Percentiles rank a stretch among this genome's conserved stretches.
Conservation (phyloP, 2,329 filamentous ascomycete genomes). For the Lachnellula occidentalis region DNA sequence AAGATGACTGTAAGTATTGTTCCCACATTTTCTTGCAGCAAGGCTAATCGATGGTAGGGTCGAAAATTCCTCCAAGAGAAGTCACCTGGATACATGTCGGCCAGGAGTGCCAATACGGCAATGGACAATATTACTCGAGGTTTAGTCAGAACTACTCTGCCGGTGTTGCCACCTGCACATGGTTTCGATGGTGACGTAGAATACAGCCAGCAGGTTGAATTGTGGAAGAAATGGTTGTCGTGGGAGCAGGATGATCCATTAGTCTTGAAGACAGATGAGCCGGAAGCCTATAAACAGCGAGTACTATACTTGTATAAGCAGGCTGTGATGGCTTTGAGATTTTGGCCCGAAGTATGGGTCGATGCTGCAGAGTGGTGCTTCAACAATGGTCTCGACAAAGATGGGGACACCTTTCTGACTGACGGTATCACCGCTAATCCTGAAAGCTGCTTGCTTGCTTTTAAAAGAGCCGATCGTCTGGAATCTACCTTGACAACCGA, state of each 20-base stretch:
- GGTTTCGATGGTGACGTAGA: conserved; percentile 86
- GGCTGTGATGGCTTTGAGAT: conserved; percentile 85
- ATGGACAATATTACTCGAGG: conserved; percentile 82
- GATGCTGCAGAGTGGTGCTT: conserved; percentile 93
- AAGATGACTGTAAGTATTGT: conserved; percentile 68
- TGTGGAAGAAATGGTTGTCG: conserved; percentile 90
- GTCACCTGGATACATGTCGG: conserved; percentile 92
- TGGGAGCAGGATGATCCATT: conserved; percentile 95
- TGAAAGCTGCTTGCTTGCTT: conserved; percentile 83
- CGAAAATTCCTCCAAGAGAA: conserved; percentile 92
- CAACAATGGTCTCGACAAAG: conserved; percentile 63
- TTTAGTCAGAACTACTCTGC: conserved; percentile 70
- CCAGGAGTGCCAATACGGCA: conserved; percentile 81
- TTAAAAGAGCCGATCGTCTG: conserved; percentile 83
- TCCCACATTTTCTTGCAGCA: neutral
- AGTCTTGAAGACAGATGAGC: conserved; percentile 77
- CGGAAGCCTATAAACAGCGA: conserved; percentile 66
- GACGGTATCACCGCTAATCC: conserved; percentile 86
- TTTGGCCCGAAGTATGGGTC: conserved; percentile 95
- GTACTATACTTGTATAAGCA: conserved; percentile 91
- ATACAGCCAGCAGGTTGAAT: conserved; percentile 74
- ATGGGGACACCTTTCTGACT: conserved; percentile 63
- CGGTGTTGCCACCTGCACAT: conserved; percentile 72
- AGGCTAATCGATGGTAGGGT: conserved; percentile 49
- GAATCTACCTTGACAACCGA: conserved; percentile 73